Evolutionary conservation across 148 eudicot genomes (phyloP).

Genomic region (Amaranthus cruentus): DNA sequence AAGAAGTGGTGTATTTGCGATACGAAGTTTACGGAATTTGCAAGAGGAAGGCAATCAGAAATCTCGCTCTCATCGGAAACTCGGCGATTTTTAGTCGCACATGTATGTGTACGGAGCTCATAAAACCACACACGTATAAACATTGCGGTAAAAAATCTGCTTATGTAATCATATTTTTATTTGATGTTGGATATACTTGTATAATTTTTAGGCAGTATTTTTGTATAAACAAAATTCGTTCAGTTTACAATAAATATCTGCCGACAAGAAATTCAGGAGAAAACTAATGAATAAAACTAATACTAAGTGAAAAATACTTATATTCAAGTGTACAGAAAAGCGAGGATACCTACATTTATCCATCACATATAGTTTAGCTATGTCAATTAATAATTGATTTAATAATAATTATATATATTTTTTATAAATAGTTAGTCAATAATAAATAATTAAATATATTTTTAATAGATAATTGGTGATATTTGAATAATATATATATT

Average conservation of each 20-base stretch:
- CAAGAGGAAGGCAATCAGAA: conserved; percentile 22
- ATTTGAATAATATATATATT: too few species aligned
- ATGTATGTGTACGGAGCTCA: not conserved
- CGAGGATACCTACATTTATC: too few species aligned
- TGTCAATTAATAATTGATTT: too few species aligned
- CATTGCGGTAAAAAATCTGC: conserved; percentile 8
- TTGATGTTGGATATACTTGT: conserved; percentile 1
- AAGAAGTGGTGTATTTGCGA: conserved; percentile 19
- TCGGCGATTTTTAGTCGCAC: conserved; percentile 29
- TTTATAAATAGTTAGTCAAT: too few species aligned
- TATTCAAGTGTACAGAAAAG: not conserved
- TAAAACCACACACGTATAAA: conserved; percentile 15
- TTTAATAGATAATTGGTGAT: too few species aligned
- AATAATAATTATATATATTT: too few species aligned
- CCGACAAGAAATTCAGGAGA: not conserved
- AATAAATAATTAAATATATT: too few species aligned
- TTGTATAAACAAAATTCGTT: conserved; percentile 13
- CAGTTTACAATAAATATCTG: not conserved
- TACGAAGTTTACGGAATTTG: conserved; percentile 30
- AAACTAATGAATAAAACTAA: not conserved
- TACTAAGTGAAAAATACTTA: not conserved
- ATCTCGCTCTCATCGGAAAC: conserved; percentile 30
- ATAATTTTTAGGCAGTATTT: conserved; percentile 4
- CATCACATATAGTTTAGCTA: too few species aligned
- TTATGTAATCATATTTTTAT: conserved; percentile 6